Base-by-base conservation (phyloP, 164 flowering plant species). In the Hamamelis virginiana region DNA sequence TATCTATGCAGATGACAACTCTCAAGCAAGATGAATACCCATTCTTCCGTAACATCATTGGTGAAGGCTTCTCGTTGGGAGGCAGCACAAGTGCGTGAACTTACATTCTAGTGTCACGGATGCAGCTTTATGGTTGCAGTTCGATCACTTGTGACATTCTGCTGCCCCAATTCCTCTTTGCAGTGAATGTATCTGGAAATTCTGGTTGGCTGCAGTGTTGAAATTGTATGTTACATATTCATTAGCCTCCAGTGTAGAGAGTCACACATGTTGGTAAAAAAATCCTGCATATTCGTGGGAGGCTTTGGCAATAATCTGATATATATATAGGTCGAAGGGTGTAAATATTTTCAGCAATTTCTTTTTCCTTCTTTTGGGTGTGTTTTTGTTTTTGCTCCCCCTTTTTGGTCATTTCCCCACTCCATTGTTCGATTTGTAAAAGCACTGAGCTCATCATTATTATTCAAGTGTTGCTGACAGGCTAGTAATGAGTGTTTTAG, bases 1-100 rank as follows among this genome's bases (percentile, higher is more conserved):
- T 1, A 82, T 95, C 9, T 89, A 90, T 79, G 89, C 92, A 3
- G 95, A 92, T 68, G 97, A 91, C 59, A 78, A 73, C 63, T 69
- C 78, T 62, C 89, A 83, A 62, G 68, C 86, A 59, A 82, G 91
- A 80, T 91, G 77, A 84, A 51, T 14, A 16, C 28, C 3, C 21
- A 48, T 59, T 63, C 63, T 47, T 62, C 43, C 26, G 45, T 48
- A 38, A 47, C 61, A 27, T 67, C 19, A 57, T 23, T 44, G 47
- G 13, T 26, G 14, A 48, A 5, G 46, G 44, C 16, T 27, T 52
- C 26, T 68, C 22, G 18, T 41, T 62, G 23, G 65, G 19, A 48
- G 55, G 57, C 62, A 56, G 61, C 26, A 33, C 52, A 61, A n/a
- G 65, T 18, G 45, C 66, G n/a, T 43, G 60, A 62, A 59, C 3